These are phyloP conservation scores for Hypoxylon sp. DNA, from an alignment of 2,329 filamentous ascomycete species.

Conservation along the genomic window DNA sequence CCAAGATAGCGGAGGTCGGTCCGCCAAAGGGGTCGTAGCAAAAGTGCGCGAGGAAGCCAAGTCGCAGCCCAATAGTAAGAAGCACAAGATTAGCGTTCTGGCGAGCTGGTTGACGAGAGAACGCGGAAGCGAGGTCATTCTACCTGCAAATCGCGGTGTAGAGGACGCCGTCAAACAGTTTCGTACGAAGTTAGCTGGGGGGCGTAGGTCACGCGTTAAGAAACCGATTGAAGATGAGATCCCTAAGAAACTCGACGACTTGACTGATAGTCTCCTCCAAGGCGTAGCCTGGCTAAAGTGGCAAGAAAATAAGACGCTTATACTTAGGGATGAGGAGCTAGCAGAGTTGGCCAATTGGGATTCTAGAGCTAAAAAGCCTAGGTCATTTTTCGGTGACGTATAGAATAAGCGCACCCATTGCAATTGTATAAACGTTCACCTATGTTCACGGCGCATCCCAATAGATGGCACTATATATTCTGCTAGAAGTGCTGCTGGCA, in stretches of 20 bases:
- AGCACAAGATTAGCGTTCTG: slow-evolving; percentile 70
- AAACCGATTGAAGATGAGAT: slow-evolving; percentile 45
- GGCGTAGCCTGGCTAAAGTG: slow-evolving; percentile 80
- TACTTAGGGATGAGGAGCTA: slow-evolving; percentile 44
- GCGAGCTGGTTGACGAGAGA: slow-evolving; percentile 57
- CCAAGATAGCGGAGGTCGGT: slow-evolving; percentile 5
- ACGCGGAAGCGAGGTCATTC: slow-evolving; percentile 27
- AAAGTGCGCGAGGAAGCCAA: slow-evolving; percentile 48
- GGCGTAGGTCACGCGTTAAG: slow-evolving; percentile 30
- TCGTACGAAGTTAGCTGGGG: slow-evolving; percentile 35
- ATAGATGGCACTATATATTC: slow-evolving; percentile 7
- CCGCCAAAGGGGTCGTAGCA: slow-evolving; percentile 1
- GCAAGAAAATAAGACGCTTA: slow-evolving; percentile 65
- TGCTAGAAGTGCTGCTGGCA: slow-evolving; percentile 16
- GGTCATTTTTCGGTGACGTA: too few relatives aligned
- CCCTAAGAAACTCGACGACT: slow-evolving; percentile 76
- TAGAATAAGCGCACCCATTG: slow-evolving; percentile 30
- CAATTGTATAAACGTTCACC: slow-evolving; percentile 30
- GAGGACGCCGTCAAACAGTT: slow-evolving; percentile 22
- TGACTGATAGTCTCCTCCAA: slow-evolving; percentile 82
- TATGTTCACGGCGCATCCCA: slow-evolving; percentile 19
- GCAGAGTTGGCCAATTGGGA: slow-evolving; percentile 27
- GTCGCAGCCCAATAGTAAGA: slow-evolving; percentile 57
- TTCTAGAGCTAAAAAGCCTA: too few relatives aligned
- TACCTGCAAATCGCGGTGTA: slow-evolving; percentile 19